Conservation (phyloP, 2,329 filamentous ascomycete genomes). For the Xylariaceae sp. region DNA sequence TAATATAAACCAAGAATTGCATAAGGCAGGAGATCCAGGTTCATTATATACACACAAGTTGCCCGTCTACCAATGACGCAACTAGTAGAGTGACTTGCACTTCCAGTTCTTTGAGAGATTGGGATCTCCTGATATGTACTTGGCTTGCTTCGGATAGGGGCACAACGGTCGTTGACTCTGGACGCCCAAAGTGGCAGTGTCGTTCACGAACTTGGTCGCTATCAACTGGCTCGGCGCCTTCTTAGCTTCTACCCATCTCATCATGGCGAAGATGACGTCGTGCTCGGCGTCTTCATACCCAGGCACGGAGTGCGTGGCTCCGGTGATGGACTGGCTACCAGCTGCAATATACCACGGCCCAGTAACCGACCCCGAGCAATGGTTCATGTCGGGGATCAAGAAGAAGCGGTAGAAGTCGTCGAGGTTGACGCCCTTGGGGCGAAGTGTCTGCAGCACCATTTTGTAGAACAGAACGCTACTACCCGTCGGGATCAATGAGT, state of each 20-base stretch:
- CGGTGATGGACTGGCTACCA: constrained; percentile 26
- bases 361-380: constrained; percentile 33
- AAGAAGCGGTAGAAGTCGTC: constrained; percentile 47
- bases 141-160: constrained; percentile 26
- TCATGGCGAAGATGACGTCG: constrained; percentile 33
- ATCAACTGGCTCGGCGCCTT: constrained; percentile 24
- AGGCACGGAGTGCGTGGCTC: constrained; percentile 29
- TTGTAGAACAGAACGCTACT: constrained; percentile 30
- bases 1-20: not conserved
- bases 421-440: constrained; percentile 26
- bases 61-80: not conserved
- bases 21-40: not conserved
- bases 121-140: constrained; percentile 23
- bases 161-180: constrained; percentile 27
- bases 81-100: constrained; percentile 21
- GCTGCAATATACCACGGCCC: constrained; percentile 32
- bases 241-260: constrained; percentile 35
- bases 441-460: constrained; percentile 24
- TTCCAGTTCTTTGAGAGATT: constrained; percentile 23
- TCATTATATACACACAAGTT: not conserved
- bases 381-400: constrained; percentile 44
- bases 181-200: constrained; percentile 18
- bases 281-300: constrained; percentile 32
- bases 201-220: constrained; percentile 28
- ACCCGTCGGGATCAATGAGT: constrained; percentile 29